These are phyloP conservation scores for Termitomyces eurrhizus DNA, from an alignment of 768 basidiomycete genomes.

Conservation along the genomic window DNA sequence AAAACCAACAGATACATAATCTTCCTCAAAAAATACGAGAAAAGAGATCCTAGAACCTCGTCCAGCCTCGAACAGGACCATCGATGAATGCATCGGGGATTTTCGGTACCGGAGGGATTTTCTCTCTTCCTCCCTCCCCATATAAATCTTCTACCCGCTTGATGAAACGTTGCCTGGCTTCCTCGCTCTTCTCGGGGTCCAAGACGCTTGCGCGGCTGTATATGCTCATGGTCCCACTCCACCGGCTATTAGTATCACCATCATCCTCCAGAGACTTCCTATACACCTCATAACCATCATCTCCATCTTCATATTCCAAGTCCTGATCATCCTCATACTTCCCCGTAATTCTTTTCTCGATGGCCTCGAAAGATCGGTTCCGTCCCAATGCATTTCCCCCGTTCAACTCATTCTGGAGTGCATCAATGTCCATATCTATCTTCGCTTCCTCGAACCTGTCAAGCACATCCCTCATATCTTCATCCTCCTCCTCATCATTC, in stretches of 20 bases:
- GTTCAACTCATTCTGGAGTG: slow-evolving; percentile 3
- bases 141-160: slow-evolving; percentile 51
- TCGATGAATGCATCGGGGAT: slow-evolving; percentile 30
- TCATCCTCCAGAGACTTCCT: slow-evolving; percentile 22
- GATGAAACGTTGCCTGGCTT: slow-evolving; percentile 46
- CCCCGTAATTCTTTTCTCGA: slow-evolving; percentile 10
- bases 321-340: slow-evolving; percentile 9
- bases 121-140: slow-evolving; percentile 32
- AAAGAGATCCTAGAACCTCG: slow-evolving; percentile 25
- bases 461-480: slow-evolving; percentile 31
- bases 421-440: slow-evolving; percentile 7
- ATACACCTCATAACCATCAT: slow-evolving; percentile 12
- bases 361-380: slow-evolving; percentile 25
- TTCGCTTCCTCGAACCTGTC: slow-evolving; percentile 32
- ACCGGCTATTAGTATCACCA: slow-evolving; percentile 33
- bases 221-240: slow-evolving; percentile 35
- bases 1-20: background rate
- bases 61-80: slow-evolving; percentile 23
- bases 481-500: slow-evolving; percentile 24
- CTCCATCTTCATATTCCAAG: slow-evolving; percentile 15
- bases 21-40: slow-evolving; percentile 7
- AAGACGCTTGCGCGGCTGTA: slow-evolving; percentile 51
- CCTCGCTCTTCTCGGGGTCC: slow-evolving; percentile 49
- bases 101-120: slow-evolving; percentile 43
- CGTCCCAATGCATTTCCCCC: slow-evolving; percentile 23